Evolutionary conservation across 345 rosid genomes (phyloP).

Genomic region (Cardamine chenopodiifolia): DNA sequence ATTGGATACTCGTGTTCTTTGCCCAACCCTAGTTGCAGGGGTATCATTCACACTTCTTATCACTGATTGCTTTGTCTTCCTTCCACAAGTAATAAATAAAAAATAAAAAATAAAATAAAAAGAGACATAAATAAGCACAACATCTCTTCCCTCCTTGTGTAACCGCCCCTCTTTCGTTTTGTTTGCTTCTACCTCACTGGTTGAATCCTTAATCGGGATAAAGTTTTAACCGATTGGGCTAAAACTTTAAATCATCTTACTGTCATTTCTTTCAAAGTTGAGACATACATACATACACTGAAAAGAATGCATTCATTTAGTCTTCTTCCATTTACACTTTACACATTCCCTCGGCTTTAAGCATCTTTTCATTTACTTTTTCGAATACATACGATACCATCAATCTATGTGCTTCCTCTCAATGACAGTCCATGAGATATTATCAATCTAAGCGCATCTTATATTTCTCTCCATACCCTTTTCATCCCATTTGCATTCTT

Average conservation of each 20-base stretch:
- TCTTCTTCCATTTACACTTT: conserved; percentile 35
- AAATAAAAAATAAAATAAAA: too few relatives aligned
- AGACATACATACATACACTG: background rate
- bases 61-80: conserved; percentile 10
- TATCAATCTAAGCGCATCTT: conserved; percentile 34
- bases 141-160: conserved; percentile 6
- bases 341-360: conserved; percentile 18
- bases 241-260: background rate
- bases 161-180: conserved; percentile 16
- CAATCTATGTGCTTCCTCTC: conserved; percentile 2
- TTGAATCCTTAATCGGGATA: too few relatives aligned
- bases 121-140: background rate
- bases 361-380: conserved; percentile 14
- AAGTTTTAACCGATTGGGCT: too few relatives aligned
- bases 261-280: conserved; percentile 1
- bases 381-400: conserved; percentile 9
- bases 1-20: too few relatives aligned
- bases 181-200: conserved; percentile 13
- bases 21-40: conserved; percentile 27
- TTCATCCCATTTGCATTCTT: conserved; percentile 29
- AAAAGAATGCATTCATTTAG: conserved; percentile 23
- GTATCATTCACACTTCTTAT: conserved; percentile 10
- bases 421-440: background rate
- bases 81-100: background rate
- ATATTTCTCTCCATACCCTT: conserved; percentile 22